Percentiles rank a stretch among this genome's conserved stretches.
phyloP scores from a whole-genome alignment of 2,329 filamentous ascomycete species.

The Colletotrichum godetiae region DNA sequence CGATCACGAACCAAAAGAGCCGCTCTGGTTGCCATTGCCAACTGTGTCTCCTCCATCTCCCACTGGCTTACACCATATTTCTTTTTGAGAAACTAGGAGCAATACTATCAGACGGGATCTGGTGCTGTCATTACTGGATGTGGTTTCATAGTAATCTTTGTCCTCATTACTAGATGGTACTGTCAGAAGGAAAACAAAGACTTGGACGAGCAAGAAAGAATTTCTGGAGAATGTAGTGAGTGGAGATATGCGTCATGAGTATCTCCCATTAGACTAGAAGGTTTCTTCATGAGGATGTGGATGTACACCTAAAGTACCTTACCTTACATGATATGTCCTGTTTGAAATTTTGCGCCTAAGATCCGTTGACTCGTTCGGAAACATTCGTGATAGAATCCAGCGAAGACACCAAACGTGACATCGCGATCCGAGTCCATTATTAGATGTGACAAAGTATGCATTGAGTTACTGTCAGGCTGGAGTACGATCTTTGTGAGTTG shows the following conservation, averaged over 20 bases:
- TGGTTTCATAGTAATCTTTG: constrained; percentile 37
- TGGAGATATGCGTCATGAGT: constrained; percentile 21
- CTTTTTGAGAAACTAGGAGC: constrained; percentile 43
- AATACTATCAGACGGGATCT: constrained; percentile 44
- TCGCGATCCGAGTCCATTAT: too few relatives aligned
- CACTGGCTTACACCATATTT: constrained; percentile 57
- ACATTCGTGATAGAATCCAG: too few relatives aligned
- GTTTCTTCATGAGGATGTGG: too few relatives aligned
- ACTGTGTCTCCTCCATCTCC: constrained; percentile 50
- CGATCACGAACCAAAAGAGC: constrained; percentile 53
- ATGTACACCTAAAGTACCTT: too few relatives aligned
- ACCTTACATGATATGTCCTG: too few relatives aligned
- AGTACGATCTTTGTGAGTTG: too few relatives aligned
- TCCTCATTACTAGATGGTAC: constrained; percentile 39
- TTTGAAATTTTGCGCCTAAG: too few relatives aligned
- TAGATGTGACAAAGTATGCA: too few relatives aligned
- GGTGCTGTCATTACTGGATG: constrained; percentile 43
- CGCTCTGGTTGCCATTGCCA: constrained; percentile 54
- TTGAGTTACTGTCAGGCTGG: too few relatives aligned
- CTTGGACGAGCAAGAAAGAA: constrained; percentile 36
- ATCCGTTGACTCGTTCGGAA: too few relatives aligned
- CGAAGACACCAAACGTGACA: too few relatives aligned
- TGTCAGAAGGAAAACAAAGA: constrained; percentile 41
- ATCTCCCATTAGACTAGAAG: too few relatives aligned
- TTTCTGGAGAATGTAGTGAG: constrained; percentile 20